phyloP scores from a whole-genome alignment of 306 rosid species.

The Castanea sativa region DNA sequence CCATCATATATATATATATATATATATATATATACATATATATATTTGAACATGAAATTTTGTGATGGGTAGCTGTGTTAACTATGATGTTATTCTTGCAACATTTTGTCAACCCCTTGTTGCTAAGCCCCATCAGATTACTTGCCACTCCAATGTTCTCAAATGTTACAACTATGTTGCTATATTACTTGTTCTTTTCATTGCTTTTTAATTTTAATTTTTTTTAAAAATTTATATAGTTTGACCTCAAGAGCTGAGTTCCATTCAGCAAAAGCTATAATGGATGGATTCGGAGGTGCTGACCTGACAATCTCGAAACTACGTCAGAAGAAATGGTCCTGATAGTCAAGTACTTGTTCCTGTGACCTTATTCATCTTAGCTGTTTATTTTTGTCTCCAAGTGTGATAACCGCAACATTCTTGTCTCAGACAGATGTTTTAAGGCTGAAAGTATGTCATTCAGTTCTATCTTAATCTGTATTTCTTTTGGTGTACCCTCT shows the following conservation, averaged over 20 bases:
- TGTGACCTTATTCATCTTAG: background rate
- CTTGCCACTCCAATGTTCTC: background rate
- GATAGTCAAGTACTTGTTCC: background rate
- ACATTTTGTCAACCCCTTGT: background rate
- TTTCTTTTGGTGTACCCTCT: background rate
- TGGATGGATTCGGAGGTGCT: slow-evolving; percentile 91
- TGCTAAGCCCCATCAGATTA: background rate
- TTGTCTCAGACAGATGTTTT: background rate
- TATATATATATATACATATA: too few relatives aligned
- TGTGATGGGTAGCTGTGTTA: background rate
- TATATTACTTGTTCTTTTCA: background rate
- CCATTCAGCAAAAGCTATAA: slow-evolving; percentile 70
- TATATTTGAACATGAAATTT: background rate
- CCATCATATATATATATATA: too few relatives aligned
- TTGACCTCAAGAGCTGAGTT: slow-evolving; percentile 93
- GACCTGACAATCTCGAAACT: slow-evolving; percentile 72
- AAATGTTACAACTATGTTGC: background rate
- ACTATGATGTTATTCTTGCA: background rate
- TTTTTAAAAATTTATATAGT: slow-evolving; percentile 24
- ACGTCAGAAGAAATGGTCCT: slow-evolving; percentile 40
- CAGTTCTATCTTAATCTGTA: background rate
- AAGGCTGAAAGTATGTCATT: background rate
- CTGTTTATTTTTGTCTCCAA: background rate
- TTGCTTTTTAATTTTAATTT: background rate
- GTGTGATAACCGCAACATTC: background rate